Conservation (phyloP, 208 protist genomes). For the Lotmaria passim region DNA sequence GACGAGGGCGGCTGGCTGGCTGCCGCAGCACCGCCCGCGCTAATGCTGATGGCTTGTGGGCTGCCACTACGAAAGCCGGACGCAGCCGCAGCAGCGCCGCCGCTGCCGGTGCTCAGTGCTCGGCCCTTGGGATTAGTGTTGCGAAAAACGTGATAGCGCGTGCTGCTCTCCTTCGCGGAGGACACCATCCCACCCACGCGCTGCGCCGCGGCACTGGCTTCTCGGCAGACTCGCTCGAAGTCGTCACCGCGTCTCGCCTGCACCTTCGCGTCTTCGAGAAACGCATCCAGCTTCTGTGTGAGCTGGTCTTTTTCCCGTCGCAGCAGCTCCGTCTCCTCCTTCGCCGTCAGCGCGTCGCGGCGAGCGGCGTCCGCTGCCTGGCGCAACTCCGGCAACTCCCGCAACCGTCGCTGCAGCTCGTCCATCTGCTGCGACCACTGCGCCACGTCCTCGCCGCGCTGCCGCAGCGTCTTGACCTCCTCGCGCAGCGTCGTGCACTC, state of each 20-base stretch:
- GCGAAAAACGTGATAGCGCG: constrained; percentile 43
- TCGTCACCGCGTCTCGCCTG: constrained; percentile 58
- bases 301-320: constrained; percentile 73
- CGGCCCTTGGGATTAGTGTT: constrained; percentile 42
- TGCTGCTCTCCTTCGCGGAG: constrained; percentile 32
- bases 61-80: background rate
- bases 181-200: constrained; percentile 54
- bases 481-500: constrained; percentile 59
- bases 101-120: background rate
- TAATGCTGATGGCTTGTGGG: background rate
- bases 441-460: constrained; percentile 30
- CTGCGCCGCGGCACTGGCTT: constrained; percentile 59
- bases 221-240: constrained; percentile 60
- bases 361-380: constrained; percentile 64
- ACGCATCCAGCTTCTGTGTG: constrained; percentile 62
- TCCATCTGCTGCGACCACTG: constrained; percentile 57
- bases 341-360: constrained; percentile 54
- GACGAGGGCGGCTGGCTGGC: background rate
- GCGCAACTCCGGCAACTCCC: constrained; percentile 66
- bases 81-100: background rate
- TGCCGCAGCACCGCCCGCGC: too few species aligned
- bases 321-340: constrained; percentile 66
- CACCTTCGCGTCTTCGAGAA: constrained; percentile 62
- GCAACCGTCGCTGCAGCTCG: constrained; percentile 70
- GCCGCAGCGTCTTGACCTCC: constrained; percentile 40